Evolutionary conservation across 495 filamentous ascomycete species (phyloP).

Genomic region (Penicillium dipodomyicola): DNA sequence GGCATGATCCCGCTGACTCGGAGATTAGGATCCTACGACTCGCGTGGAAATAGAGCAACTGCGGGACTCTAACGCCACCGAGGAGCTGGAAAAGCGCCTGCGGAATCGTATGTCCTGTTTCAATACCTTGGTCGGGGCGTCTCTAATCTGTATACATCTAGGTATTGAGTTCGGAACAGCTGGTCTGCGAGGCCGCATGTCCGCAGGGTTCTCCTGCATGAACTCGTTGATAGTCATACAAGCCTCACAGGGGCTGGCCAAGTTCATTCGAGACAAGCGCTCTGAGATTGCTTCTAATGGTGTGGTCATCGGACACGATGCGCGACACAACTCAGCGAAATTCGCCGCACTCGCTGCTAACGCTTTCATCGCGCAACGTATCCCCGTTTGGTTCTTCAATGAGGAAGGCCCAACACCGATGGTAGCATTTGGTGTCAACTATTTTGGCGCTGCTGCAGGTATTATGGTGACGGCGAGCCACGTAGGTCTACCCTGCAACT

Average conservation of each 20-base stretch:
- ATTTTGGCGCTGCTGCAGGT: constrained; percentile 58
- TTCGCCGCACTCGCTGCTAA: constrained; percentile 64
- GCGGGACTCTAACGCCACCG: constrained; percentile 42
- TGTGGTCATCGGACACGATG: constrained; percentile 67
- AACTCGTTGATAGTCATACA: constrained; percentile 70
- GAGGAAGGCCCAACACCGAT: constrained; percentile 59
- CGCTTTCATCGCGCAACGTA: constrained; percentile 59
- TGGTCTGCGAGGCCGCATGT: constrained; percentile 66
- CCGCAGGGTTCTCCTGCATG: constrained; percentile 68
- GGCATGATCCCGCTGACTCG: constrained; percentile 21
- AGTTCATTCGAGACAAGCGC: constrained; percentile 51
- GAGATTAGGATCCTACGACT: constrained; percentile 52
- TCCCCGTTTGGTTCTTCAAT: constrained; percentile 62
- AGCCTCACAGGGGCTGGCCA: constrained; percentile 68
- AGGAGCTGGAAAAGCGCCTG: constrained; percentile 58
- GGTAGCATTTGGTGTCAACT: constrained; percentile 63
- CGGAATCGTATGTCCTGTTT: constrained; percentile 43
- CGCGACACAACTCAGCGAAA: constrained; percentile 62
- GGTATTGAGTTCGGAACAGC: constrained; percentile 70
- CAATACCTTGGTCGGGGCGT: background rate
- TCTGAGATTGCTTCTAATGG: constrained; percentile 41
- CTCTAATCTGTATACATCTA: constrained; percentile 20
- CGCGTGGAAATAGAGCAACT: constrained; percentile 59
- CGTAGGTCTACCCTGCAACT: constrained; percentile 28
- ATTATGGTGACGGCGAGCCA: constrained; percentile 74